A percentile compares a stretch with the other conserved stretches of the same genome.
Evolutionary conservation across 2,329 filamentous ascomycete genomes (phyloP).

Genomic region (Exophiala lecanii-corni): DNA sequence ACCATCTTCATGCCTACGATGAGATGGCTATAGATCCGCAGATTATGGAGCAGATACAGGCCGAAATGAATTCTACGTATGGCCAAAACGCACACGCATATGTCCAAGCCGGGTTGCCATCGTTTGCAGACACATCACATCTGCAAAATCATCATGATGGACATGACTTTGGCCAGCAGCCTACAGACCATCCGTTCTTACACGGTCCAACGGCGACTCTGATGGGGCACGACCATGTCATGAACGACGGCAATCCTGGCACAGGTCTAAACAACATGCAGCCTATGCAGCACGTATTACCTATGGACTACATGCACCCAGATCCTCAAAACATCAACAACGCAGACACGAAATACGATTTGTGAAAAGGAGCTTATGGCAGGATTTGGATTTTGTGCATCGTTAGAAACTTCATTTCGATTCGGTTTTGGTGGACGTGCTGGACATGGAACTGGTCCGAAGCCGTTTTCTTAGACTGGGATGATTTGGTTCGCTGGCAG

Average conservation of each 20-base stretch:
- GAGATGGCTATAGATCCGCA: slow-evolving; percentile 58
- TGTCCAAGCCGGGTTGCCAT: slow-evolving; percentile 18
- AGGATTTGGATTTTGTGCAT: slow-evolving; percentile 21
- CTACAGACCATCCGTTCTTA: slow-evolving; percentile 19
- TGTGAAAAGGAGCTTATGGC: slow-evolving; percentile 26
- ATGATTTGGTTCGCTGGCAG: neutral
- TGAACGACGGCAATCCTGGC: slow-evolving; percentile 23
- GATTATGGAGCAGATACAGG: slow-evolving; percentile 52
- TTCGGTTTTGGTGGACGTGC: slow-evolving; percentile 25
- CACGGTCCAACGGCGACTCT: slow-evolving; percentile 18
- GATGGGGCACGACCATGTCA: slow-evolving; percentile 25
- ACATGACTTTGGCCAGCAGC: slow-evolving; percentile 19
- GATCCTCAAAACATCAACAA: slow-evolving; percentile 12
- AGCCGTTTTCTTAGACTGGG: slow-evolving; percentile 1
- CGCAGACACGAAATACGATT: slow-evolving; percentile 19
- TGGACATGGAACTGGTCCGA: neutral
- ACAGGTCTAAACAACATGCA: slow-evolving; percentile 26
- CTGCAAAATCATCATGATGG: slow-evolving; percentile 22
- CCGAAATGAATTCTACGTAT: slow-evolving; percentile 20
- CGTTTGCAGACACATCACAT: slow-evolving; percentile 21
- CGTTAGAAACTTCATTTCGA: neutral
- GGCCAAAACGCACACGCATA: slow-evolving; percentile 21
- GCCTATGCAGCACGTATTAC: slow-evolving; percentile 26
- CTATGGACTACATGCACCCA: slow-evolving; percentile 27
- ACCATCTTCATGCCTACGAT: slow-evolving; percentile 40